These are phyloP conservation scores for Xylaria arbuscula DNA, from an alignment of 2,329 filamentous ascomycete species.

Conservation along the genomic window DNA sequence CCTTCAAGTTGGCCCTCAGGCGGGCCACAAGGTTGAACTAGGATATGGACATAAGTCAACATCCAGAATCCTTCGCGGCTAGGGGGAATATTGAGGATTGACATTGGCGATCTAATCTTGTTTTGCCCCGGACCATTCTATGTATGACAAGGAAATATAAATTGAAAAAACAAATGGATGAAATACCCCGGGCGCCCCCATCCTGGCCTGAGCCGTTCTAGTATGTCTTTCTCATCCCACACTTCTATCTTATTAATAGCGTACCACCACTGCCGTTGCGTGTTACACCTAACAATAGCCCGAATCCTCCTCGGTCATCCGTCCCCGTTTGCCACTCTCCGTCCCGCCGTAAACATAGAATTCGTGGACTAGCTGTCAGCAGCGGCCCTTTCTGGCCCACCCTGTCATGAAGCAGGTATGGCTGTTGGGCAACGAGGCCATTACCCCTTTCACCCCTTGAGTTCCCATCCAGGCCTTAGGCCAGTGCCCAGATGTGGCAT, in stretches of 20 bases:
- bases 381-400: not conserved
- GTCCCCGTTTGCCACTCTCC: conserved; percentile 22
- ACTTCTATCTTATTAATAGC: not conserved
- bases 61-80: not conserved
- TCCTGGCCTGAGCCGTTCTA: conserved; percentile 29
- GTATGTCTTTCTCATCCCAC: conserved; percentile 8
- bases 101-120: not conserved
- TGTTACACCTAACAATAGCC: conserved; percentile 6
- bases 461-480: not conserved
- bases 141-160: conserved; percentile 6
- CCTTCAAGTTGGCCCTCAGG: not conserved
- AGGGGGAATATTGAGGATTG: not conserved
- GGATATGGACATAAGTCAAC: not conserved
- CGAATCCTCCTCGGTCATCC: conserved; percentile 3
- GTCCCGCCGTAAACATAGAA: not conserved
- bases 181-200: conserved; percentile 15
- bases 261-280: not conserved
- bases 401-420: not conserved
- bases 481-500: conserved; percentile 34
- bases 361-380: not conserved
- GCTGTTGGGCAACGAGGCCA: not conserved
- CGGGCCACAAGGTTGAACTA: conserved; percentile 16
- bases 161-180: conserved; percentile 2
- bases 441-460: not conserved
- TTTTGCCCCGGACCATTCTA: conserved; percentile 1